These are phyloP conservation scores for Peronosclerospora sorghi DNA, from an alignment of 352 stramenopile species.

Conservation along the genomic window DNA sequence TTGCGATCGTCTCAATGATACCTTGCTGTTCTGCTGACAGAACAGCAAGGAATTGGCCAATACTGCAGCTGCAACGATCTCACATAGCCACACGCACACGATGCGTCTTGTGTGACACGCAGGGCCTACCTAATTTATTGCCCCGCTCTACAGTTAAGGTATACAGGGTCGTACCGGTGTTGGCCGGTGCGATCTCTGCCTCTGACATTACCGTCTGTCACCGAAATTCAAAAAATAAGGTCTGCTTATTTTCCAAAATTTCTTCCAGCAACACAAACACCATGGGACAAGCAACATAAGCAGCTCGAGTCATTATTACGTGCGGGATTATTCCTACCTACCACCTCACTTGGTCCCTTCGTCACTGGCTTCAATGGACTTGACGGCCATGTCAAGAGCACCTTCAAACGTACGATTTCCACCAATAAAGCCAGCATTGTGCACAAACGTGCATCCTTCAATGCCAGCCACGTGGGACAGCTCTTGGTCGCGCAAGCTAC, in stretches of 20 bases:
- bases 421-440: slow-evolving; percentile 98
- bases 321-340: background rate
- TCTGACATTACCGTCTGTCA: slow-evolving; percentile 16
- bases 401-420: slow-evolving; percentile 94
- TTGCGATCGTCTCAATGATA: too few relatives aligned
- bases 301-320: background rate
- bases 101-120: slow-evolving; percentile 4
- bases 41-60: background rate
- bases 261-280: background rate
- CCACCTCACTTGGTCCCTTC: slow-evolving; percentile 13
- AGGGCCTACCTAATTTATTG: slow-evolving; percentile 15
- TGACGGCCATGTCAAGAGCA: slow-evolving; percentile 89
- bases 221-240: slow-evolving; percentile 19
- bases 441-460: slow-evolving; percentile 92
- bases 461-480: slow-evolving; percentile 85
- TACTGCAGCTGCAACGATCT: background rate
- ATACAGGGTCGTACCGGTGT: slow-evolving; percentile 27
- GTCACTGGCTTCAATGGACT: slow-evolving; percentile 33
- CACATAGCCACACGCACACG: background rate
- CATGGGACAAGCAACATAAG: background rate
- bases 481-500: slow-evolving; percentile 90
- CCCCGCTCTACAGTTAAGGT: slow-evolving; percentile 15
- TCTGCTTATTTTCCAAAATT: slow-evolving; percentile 4
- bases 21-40: slow-evolving; percentile 6
- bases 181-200: slow-evolving; percentile 14